These are phyloP conservation scores for Candida schatavii DNA, from an alignment of 805 yeast genomes.

Conservation along the genomic window DNA sequence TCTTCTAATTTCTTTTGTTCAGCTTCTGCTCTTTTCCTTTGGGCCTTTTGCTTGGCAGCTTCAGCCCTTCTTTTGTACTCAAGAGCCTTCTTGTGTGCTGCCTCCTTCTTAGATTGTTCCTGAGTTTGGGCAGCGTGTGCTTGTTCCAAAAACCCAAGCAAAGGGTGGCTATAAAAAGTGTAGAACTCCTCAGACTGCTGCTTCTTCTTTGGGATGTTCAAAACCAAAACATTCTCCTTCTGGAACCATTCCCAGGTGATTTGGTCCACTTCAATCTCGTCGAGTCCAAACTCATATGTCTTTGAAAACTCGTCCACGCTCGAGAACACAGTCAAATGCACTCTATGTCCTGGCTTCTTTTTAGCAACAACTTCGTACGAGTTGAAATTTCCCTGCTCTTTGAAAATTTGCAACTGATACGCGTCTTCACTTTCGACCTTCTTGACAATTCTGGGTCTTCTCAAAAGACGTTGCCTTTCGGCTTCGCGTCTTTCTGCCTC, in stretches of 20 bases:
- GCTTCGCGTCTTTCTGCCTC: constrained; percentile 3
- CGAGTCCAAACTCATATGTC: constrained; percentile 27
- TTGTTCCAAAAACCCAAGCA: constrained; percentile 9
- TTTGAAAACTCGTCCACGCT: constrained; percentile 28
- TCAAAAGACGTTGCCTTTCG: constrained; percentile 4
- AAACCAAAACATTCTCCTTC: constrained; percentile 29
- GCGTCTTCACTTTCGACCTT: constrained; percentile 32
- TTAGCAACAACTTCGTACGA: constrained; percentile 30
- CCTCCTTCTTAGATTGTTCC: neutral
- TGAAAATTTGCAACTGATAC: constrained; percentile 36
- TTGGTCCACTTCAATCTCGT: constrained; percentile 28
- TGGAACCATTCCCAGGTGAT: constrained; percentile 34
- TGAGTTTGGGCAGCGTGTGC: neutral
- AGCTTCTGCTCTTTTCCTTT: constrained; percentile 4
- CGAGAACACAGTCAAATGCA: constrained; percentile 21
- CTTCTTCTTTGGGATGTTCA: constrained; percentile 33
- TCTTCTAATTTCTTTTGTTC: constrained; percentile 2
- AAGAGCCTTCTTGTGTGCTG: constrained; percentile 3
- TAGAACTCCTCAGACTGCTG: constrained; percentile 15
- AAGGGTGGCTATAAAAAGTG: constrained; percentile 11
- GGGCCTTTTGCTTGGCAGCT: constrained; percentile 4
- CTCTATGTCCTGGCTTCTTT: constrained; percentile 14
- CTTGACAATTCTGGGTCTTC: constrained; percentile 30
- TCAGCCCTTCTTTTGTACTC: constrained; percentile 6
- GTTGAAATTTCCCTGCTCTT: constrained; percentile 30